Percentiles rank a stretch among this genome's conserved stretches.
Evolutionary conservation across 371 early-diverging fungal genomes (phyloP).

Genomic region (Haplosporangium sp.): DNA sequence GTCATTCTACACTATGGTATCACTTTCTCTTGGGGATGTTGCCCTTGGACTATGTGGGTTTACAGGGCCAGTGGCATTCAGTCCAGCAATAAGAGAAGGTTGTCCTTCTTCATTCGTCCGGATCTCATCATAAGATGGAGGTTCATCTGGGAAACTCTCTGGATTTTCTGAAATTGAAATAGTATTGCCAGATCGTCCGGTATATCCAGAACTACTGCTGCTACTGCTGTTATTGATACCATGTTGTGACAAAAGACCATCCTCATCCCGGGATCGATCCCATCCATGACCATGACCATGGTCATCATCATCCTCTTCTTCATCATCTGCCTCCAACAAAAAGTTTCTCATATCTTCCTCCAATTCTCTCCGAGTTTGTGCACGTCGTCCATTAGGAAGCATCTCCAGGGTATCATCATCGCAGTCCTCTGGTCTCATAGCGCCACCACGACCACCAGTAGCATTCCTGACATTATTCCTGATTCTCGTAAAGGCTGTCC

Average conservation of each 20-base stretch:
- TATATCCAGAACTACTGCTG: conserved; percentile 16
- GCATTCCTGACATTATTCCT: conserved; percentile 49
- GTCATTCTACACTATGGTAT: conserved; percentile 1
- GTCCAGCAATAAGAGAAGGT: conserved; percentile 36
- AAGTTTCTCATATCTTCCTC: conserved; percentile 55
- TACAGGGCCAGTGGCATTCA: conserved; percentile 3
- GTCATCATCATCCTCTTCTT: conserved; percentile 45
- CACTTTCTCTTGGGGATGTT: not conserved
- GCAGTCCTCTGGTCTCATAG: conserved; percentile 39
- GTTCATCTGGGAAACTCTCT: conserved; percentile 44
- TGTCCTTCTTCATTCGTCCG: conserved; percentile 24
- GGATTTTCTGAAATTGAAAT: not conserved
- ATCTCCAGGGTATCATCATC: conserved; percentile 50
- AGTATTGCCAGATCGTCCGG: conserved; percentile 13
- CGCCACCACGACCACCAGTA: conserved; percentile 12
- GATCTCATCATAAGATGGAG: conserved; percentile 50
- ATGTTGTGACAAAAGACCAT: conserved; percentile 44
- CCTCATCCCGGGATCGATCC: conserved; percentile 38
- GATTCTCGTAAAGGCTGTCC: conserved; percentile 49
- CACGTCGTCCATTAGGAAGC: conserved; percentile 47
- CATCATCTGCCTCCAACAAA: conserved; percentile 49
- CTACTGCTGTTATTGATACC: conserved; percentile 21
- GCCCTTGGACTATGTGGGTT: not conserved
- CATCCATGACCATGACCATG: not conserved
- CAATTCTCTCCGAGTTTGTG: conserved; percentile 43